These are phyloP conservation scores for Elaeis guineensis DNA, from an alignment of 176 grass and related monocot genomes.

Conservation along the genomic window DNA sequence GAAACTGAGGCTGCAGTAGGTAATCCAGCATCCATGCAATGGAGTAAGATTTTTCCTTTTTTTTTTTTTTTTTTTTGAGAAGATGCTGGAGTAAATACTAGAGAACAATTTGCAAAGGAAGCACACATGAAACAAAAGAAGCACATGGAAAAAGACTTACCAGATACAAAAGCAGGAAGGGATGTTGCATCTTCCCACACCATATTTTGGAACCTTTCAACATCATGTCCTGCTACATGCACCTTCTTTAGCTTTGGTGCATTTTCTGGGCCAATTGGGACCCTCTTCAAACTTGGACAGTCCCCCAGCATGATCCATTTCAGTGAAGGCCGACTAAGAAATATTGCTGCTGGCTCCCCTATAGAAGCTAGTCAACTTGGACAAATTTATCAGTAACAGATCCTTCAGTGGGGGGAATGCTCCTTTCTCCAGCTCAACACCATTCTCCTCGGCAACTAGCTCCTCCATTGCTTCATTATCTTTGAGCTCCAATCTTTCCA, in stretches of 20 bases:
- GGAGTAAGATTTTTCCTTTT: no score
- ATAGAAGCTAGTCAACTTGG: slow-evolving; percentile 17
- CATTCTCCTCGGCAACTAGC: slow-evolving; percentile 5
- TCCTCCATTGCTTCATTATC: slow-evolving; percentile 1
- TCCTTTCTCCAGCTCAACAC: neutral
- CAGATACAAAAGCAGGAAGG: neutral
- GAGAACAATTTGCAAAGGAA: no score
- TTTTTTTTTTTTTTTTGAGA: no score
- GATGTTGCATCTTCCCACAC: slow-evolving; percentile 1
- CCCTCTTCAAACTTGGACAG: neutral
- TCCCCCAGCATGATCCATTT: slow-evolving; percentile 1
- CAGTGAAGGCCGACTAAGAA: slow-evolving; percentile 14
- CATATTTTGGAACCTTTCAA: slow-evolving; percentile 6
- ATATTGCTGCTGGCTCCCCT: neutral
- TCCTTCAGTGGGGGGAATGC: slow-evolving; percentile 12
- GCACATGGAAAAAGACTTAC: no score
- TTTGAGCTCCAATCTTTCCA: slow-evolving; percentile 9
- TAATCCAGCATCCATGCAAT: no score
- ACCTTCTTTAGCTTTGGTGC: slow-evolving; percentile 12
- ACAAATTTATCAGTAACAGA: slow-evolving; percentile 9
- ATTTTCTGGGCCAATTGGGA: slow-evolving; percentile 8
- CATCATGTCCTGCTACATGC: slow-evolving; percentile 1
- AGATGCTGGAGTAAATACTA: no score
- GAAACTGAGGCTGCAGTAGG: no score
- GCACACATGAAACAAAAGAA: no score